A percentile compares a stretch with the other conserved stretches of the same genome.
Evolutionary conservation across 495 filamentous ascomycete genomes (phyloP).

Genomic region (Talaromyces borbonicus): DNA sequence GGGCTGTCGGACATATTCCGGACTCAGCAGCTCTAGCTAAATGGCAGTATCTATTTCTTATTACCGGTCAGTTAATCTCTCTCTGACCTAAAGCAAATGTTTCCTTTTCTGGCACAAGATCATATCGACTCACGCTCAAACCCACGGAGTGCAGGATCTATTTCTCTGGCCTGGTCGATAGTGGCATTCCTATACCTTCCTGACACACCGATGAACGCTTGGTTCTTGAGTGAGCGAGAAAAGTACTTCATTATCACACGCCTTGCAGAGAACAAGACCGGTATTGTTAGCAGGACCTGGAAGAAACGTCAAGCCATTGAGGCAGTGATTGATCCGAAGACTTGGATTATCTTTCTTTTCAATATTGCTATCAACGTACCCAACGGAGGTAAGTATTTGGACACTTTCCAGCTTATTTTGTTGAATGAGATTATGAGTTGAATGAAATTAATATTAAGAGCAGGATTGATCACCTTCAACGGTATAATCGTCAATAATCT

Average conservation of each 20-base stretch:
- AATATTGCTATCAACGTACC: conserved; percentile 19
- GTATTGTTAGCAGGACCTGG: conserved; percentile 42
- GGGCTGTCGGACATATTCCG: conserved; percentile 41
- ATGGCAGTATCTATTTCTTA: conserved; percentile 42
- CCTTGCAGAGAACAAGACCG: conserved; percentile 40
- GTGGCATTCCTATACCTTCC: conserved; percentile 31
- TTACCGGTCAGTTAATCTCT: conserved; percentile 11
- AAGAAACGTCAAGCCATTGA: conserved; percentile 39
- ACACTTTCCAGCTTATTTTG: too few species aligned
- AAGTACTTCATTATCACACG: conserved; percentile 37
- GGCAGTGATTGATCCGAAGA: conserved; percentile 32
- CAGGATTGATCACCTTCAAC: conserved; percentile 25
- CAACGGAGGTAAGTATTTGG: conserved; percentile 17
- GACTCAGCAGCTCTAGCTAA: conserved; percentile 27
- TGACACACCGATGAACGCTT: conserved; percentile 33
- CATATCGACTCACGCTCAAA: too few species aligned
- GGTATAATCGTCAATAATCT: conserved; percentile 27
- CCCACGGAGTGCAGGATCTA: conserved; percentile 13
- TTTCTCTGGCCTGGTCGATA: conserved; percentile 24
- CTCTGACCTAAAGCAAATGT: too few species aligned
- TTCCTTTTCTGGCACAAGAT: too few species aligned
- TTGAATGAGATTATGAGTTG: too few species aligned
- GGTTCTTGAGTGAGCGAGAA: conserved; percentile 27
- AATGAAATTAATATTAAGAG: too few species aligned
- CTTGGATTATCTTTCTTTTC: conserved; percentile 16